Conservation (phyloP, 257 asterid genomes). For the Handroanthus guayacan region DNA sequence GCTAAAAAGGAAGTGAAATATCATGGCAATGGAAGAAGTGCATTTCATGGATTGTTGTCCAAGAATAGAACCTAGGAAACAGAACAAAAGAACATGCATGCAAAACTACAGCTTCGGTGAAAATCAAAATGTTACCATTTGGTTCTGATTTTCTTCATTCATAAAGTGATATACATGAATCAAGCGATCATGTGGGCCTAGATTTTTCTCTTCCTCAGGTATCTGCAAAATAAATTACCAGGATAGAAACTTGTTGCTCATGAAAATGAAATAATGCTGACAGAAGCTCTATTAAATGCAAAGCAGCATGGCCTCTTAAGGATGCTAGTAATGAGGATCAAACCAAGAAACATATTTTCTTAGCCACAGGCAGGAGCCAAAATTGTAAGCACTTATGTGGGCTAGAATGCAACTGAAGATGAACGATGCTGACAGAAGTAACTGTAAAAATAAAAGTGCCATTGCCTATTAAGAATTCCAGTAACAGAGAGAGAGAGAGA, state of each 20-base stretch:
- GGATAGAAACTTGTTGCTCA: neutral
- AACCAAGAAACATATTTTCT: neutral
- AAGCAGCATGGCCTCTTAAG: constrained; percentile 3
- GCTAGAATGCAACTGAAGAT: constrained; percentile 21
- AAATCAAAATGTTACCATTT: constrained; percentile 47
- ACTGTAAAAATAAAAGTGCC: neutral
- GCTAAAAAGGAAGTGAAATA: constrained; percentile 34
- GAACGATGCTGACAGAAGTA: constrained; percentile 5
- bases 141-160: constrained; percentile 59
- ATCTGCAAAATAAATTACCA: constrained; percentile 44
- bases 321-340: constrained; percentile 24
- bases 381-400: neutral
- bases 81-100: neutral
- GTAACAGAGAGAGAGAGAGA: constrained; percentile 35
- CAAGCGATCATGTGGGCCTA: constrained; percentile 48
- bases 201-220: constrained; percentile 59
- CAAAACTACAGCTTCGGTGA: neutral
- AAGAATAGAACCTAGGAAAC: neutral
- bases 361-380: neutral
- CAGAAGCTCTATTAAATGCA: neutral
- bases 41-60: constrained; percentile 24
- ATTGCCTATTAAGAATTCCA: neutral
- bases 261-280: constrained; percentile 21
- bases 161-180: constrained; percentile 66
- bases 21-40: constrained; percentile 2